Conservation (phyloP, 2,329 filamentous ascomycete genomes). For the Botrytis tulipae region DNA sequence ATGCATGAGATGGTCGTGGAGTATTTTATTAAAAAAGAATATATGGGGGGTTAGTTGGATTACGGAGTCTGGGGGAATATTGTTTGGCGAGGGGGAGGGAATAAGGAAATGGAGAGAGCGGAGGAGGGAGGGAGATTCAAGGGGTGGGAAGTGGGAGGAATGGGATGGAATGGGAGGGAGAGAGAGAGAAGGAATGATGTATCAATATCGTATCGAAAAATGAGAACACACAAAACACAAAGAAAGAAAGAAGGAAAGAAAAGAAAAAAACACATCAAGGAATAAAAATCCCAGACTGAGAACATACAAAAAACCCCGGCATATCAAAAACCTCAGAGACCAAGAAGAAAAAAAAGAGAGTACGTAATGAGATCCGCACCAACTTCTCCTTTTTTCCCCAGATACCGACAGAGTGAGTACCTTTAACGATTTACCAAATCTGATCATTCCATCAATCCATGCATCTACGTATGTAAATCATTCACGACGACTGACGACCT, state of each 20-base stretch:
- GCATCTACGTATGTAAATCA: background rate
- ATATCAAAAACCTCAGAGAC: background rate
- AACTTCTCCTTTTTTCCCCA: background rate
- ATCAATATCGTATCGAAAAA: background rate
- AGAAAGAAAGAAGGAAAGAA: background rate
- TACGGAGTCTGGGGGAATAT: background rate
- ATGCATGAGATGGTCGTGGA: fast-evolving
- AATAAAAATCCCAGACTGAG: background rate
- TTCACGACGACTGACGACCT: background rate
- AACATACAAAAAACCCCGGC: background rate
- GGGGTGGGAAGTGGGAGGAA: background rate
- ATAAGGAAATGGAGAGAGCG: background rate
- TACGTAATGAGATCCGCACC: background rate
- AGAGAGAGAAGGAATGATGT: background rate
- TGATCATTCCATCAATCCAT: background rate
- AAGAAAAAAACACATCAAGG: background rate
- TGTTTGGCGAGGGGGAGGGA: background rate
- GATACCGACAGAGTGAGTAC: background rate
- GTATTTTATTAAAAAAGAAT: background rate
- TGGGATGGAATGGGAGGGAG: background rate
- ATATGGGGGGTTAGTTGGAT: fast-evolving
- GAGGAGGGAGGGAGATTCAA: background rate
- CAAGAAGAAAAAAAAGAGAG: background rate
- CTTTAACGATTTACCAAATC: background rate
- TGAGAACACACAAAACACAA: background rate